Evolutionary conservation across 352 stramenopile species (phyloP).

Genomic region (Peronospora belbahrii): DNA sequence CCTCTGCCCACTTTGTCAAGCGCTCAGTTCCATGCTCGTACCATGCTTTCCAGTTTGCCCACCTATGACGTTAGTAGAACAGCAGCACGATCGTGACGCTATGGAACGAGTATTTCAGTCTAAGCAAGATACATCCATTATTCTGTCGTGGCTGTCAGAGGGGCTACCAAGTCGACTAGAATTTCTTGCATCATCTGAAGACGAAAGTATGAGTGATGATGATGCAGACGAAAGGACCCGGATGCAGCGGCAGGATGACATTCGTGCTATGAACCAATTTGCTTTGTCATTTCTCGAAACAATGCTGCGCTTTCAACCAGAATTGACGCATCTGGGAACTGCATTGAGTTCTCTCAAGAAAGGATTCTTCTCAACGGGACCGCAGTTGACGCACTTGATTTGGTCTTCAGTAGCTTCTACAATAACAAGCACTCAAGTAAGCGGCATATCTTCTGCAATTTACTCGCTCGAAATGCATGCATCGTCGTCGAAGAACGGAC

Average conservation of each 20-base stretch:
- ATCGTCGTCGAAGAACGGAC: constrained; percentile 17
- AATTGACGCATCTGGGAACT: constrained; percentile 41
- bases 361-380: constrained; percentile 59
- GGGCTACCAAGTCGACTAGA: constrained; percentile 43
- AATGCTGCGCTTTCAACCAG: constrained; percentile 58
- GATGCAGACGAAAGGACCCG: constrained; percentile 13
- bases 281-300: constrained; percentile 56
- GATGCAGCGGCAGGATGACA: constrained; percentile 30
- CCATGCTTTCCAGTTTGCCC: constrained; percentile 59
- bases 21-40: constrained; percentile 86
- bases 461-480: constrained; percentile 36
- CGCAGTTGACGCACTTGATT: constrained; percentile 67
- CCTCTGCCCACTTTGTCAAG: constrained; percentile 87
- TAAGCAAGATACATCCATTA: constrained; percentile 61
- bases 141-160: constrained; percentile 51
- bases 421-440: constrained; percentile 55
- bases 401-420: constrained; percentile 65
- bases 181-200: constrained; percentile 23
- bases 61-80: constrained; percentile 49
- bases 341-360: constrained; percentile 59
- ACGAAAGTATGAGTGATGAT: constrained; percentile 29
- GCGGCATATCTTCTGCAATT: constrained; percentile 61
- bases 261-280: constrained; percentile 74
- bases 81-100: constrained; percentile 44
- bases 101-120: constrained; percentile 71